Evolutionary conservation across 345 rosid species (phyloP).

Genomic region (Populus simonii): DNA sequence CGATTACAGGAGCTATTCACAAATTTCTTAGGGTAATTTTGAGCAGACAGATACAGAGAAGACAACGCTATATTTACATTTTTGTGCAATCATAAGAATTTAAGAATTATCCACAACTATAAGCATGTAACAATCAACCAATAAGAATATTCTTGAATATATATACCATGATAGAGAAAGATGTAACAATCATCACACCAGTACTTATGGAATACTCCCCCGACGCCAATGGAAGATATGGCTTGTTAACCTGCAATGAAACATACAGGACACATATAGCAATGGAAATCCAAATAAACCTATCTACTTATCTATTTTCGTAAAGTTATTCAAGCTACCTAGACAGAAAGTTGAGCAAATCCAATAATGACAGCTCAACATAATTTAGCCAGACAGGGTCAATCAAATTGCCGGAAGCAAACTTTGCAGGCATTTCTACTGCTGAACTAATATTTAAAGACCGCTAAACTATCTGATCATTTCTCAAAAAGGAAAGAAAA

Average conservation of each 20-base stretch:
- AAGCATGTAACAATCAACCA: neutral
- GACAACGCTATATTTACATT: neutral
- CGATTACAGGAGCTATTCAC: neutral
- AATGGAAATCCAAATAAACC: constrained; percentile 1
- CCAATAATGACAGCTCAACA: neutral
- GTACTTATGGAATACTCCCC: constrained; percentile 75
- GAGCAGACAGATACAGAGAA: neutral
- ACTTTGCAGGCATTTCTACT: neutral
- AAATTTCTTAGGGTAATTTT: neutral
- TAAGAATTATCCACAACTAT: neutral
- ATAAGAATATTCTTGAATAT: neutral
- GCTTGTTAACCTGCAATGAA: constrained; percentile 80
- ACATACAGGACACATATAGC: neutral
- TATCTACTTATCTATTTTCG: neutral
- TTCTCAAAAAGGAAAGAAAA: neutral
- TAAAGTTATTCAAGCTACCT: neutral
- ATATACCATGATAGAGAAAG: constrained; percentile 74
- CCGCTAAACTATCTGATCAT: neutral
- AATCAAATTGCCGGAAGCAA: neutral
- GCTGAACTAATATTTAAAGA: neutral
- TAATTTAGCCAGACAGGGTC: neutral
- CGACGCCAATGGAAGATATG: constrained; percentile 94
- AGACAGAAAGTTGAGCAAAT: constrained; percentile 7
- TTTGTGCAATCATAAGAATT: neutral
- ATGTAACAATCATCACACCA: constrained; percentile 56